Evolutionary conservation across 208 protist species (phyloP).

Genomic region (Trypanosoma lewisi): DNA sequence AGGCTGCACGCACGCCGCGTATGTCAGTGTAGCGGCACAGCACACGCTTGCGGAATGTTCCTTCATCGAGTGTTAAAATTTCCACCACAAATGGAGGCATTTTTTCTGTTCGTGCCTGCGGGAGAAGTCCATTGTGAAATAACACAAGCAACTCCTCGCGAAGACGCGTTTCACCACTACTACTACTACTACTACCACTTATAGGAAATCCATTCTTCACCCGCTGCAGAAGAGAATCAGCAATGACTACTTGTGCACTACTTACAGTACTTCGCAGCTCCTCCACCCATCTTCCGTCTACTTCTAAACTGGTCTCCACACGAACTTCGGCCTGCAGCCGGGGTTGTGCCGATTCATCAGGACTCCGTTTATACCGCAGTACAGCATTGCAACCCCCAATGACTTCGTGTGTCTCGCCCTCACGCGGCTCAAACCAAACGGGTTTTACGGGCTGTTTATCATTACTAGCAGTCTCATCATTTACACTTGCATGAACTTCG

Average conservation of each 20-base stretch:
- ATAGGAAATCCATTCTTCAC: slow-evolving; percentile 2
- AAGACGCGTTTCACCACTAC: too few species aligned
- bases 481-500: slow-evolving; percentile 15
- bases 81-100: slow-evolving; percentile 19
- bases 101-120: not conserved
- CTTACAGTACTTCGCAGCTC: slow-evolving; percentile 23
- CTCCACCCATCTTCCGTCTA: slow-evolving; percentile 25
- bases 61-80: slow-evolving; percentile 18
- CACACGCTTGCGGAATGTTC: slow-evolving; percentile 34
- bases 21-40: slow-evolving; percentile 52
- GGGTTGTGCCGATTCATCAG: slow-evolving; percentile 8
- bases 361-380: slow-evolving; percentile 9
- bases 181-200: not conserved
- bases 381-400: slow-evolving; percentile 17
- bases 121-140: slow-evolving; percentile 19
- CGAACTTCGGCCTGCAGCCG: slow-evolving; percentile 36
- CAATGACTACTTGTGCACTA: slow-evolving; percentile 16
- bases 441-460: slow-evolving; percentile 6
- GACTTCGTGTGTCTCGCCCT: slow-evolving; percentile 24
- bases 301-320: slow-evolving; percentile 30
- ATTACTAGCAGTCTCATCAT: slow-evolving; percentile 9
- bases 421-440: slow-evolving; percentile 30
- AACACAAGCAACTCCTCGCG: slow-evolving; percentile 18
- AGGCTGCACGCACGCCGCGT: slow-evolving; percentile 50
- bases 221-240: slow-evolving; percentile 17